A percentile compares a stretch with the other conserved stretches of the same genome.
phyloP scores from a whole-genome alignment of 345 rosid genomes.

The Rhizophora apiculata region DNA sequence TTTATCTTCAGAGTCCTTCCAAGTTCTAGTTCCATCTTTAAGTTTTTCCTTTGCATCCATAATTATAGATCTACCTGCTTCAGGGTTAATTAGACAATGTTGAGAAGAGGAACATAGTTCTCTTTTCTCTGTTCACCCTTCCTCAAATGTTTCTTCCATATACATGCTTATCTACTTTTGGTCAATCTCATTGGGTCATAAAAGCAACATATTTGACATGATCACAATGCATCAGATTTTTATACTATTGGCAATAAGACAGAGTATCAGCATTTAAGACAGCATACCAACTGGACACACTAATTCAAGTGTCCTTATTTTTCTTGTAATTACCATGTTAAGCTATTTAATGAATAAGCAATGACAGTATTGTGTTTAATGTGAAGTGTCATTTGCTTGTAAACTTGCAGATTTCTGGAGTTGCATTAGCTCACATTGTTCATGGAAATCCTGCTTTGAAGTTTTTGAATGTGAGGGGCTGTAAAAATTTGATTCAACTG shows the following conservation, averaged over 20 bases:
- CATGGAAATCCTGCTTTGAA: constrained; percentile 52
- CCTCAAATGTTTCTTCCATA: not conserved
- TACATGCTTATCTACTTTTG: not conserved
- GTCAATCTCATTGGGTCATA: constrained; percentile 6
- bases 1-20: not conserved
- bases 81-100: not conserved
- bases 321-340: constrained; percentile 3
- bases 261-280: not conserved
- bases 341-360: constrained; percentile 2
- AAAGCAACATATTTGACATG: not conserved
- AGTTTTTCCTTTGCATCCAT: not conserved
- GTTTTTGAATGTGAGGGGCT: constrained; percentile 61
- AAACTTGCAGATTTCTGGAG: constrained; percentile 55
- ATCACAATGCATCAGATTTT: not conserved
- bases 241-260: not conserved
- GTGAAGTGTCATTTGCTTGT: constrained; percentile 6
- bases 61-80: not conserved
- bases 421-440: constrained; percentile 49
- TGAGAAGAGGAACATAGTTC: not conserved
- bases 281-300: not conserved
- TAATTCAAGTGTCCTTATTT: constrained; percentile 2
- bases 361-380: not conserved
- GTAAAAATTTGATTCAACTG: constrained; percentile 48
- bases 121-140: not conserved
- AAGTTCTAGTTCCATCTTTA: not conserved